These are phyloP conservation scores for Nelumbo lutea DNA, from an alignment of 164 flowering plant genomes.

Conservation along the genomic window DNA sequence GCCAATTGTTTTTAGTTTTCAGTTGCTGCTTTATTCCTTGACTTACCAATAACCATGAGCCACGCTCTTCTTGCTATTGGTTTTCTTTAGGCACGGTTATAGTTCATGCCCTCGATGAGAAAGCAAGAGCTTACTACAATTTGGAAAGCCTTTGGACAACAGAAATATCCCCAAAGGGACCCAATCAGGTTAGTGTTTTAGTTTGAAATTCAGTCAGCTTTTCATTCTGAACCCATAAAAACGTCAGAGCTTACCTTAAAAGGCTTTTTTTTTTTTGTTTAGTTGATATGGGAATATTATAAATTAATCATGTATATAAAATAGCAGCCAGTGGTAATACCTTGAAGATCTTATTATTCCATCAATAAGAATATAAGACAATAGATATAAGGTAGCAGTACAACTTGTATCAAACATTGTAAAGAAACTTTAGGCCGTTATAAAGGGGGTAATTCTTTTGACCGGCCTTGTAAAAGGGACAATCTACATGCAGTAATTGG, in stretches of 20 bases:
- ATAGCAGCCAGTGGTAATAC: neutral
- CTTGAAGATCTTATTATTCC: neutral
- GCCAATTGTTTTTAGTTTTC: neutral
- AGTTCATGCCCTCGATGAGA: constrained; percentile 90
- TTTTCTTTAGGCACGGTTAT: constrained; percentile 50
- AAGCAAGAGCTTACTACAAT: constrained; percentile 79
- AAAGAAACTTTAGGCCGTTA: too few species aligned
- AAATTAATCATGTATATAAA: neutral
- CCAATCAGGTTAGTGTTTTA: constrained; percentile 39
- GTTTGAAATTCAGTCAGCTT: neutral
- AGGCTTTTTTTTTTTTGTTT: neutral
- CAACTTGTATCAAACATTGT: too few species aligned
- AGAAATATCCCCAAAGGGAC: constrained; percentile 25
- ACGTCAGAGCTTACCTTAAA: neutral
- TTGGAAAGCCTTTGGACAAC: constrained; percentile 70
- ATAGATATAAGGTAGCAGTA: neutral
- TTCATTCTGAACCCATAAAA: neutral
- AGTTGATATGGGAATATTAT: too few species aligned
- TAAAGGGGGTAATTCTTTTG: too few species aligned
- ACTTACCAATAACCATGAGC: too few species aligned
- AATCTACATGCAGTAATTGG: too few species aligned
- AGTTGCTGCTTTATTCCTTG: neutral
- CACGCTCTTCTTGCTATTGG: neutral
- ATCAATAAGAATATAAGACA: neutral
- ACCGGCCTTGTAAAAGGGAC: too few species aligned